phyloP scores from a whole-genome alignment of 768 basidiomycete genomes.

The Cytidiella melzeri region DNA sequence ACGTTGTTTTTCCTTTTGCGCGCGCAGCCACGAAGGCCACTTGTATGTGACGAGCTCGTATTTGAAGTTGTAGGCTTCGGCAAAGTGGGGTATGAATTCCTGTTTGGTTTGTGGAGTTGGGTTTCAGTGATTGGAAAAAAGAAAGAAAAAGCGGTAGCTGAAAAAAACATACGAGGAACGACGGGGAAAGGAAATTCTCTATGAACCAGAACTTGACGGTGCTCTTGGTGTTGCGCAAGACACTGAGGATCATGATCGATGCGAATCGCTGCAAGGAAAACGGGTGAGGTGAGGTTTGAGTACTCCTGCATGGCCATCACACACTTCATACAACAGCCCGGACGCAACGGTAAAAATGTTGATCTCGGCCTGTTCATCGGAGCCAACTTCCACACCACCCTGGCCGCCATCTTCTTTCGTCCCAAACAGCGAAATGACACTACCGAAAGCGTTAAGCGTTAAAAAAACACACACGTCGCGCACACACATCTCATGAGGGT shows the following conservation, averaged over 20 bases:
- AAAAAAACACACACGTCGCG: too few species aligned
- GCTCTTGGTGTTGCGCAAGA: slow-evolving; percentile 88
- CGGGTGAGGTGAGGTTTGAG: background rate
- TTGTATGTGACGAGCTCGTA: slow-evolving; percentile 99
- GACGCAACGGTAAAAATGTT: slow-evolving; percentile 99
- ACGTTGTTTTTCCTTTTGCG: slow-evolving; percentile 95
- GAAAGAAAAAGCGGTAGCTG: too few species aligned
- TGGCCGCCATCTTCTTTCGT: slow-evolving; percentile 6
- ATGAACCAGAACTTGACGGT: slow-evolving; percentile 99
- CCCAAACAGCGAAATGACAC: slow-evolving; percentile 23
- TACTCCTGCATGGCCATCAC: slow-evolving; percentile 10
- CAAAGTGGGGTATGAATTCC: slow-evolving; percentile 95
- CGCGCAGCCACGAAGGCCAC: slow-evolving; percentile 98
- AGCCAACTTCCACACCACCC: slow-evolving; percentile 15
- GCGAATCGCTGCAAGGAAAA: slow-evolving; percentile 72
- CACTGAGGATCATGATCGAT: slow-evolving; percentile 97
- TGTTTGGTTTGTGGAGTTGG: slow-evolving; percentile 26
- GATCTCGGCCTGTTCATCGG: slow-evolving; percentile 72
- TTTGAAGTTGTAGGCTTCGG: slow-evolving; percentile 86
- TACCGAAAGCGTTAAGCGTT: slow-evolving; percentile 9
- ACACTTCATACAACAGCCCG: slow-evolving; percentile 90
- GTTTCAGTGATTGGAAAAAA: background rate
- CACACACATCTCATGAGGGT: background rate
- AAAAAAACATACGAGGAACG: slow-evolving; percentile 73
- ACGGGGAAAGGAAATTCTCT: slow-evolving; percentile 96